Conservation (phyloP, 176 grass and related monocot genomes). For the Juncus inflexus region DNA sequence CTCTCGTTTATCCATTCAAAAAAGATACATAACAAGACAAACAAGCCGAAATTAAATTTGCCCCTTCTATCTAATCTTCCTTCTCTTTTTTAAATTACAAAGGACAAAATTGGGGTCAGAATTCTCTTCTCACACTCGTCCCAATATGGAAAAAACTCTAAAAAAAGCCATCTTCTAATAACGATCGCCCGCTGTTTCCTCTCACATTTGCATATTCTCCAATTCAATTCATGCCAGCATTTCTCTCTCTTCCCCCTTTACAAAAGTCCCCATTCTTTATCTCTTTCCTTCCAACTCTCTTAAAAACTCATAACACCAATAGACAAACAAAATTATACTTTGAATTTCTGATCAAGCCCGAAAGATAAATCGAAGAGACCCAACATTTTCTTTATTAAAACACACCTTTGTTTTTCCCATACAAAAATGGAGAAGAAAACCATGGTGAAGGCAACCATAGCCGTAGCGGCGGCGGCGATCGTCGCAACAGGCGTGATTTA, state of each 20-base stretch:
- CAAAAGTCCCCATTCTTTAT: neutral
- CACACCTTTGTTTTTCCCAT: too few species aligned
- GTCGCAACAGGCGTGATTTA: conserved; percentile 3
- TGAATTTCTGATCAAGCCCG: too few species aligned
- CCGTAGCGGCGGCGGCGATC: conserved; percentile 22
- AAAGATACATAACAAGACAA: too few species aligned
- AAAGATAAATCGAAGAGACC: too few species aligned
- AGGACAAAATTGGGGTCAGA: too few species aligned
- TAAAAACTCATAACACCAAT: neutral
- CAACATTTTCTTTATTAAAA: too few species aligned
- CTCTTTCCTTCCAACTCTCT: neutral
- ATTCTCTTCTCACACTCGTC: conserved; percentile 9
- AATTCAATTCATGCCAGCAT: neutral
- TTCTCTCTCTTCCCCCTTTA: neutral
- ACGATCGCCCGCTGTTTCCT: neutral
- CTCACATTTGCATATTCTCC: too few species aligned
- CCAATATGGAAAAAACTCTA: conserved; percentile 15
- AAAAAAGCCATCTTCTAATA: conserved; percentile 10
- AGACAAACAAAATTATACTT: neutral
- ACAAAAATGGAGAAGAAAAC: conserved; percentile 23
- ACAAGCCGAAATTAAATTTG: too few species aligned
- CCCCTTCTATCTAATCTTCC: too few species aligned
- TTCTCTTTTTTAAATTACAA: too few species aligned
- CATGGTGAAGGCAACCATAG: conserved; percentile 13
- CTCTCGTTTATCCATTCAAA: too few species aligned